phyloP scores from a whole-genome alignment of 1,284 basidiomycete genomes.

The Bjerkandera adusta region DNA sequence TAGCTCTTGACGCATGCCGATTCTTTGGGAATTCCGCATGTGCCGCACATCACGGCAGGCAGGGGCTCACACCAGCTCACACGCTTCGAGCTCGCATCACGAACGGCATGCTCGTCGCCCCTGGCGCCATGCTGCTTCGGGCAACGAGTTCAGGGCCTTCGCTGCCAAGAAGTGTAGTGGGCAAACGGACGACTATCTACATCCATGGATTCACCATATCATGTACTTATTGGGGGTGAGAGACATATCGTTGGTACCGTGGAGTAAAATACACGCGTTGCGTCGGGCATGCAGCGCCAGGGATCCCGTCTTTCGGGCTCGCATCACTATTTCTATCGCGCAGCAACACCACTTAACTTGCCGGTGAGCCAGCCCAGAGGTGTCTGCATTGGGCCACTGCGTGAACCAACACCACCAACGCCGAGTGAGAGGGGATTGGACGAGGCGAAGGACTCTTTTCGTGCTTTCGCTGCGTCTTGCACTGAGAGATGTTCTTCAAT shows the following conservation, averaged over 20 bases:
- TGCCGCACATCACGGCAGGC: not conserved
- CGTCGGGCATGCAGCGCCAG: too few relatives aligned
- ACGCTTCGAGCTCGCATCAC: not conserved
- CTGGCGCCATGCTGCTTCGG: not conserved
- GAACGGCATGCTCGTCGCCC: not conserved
- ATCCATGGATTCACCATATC: too few relatives aligned
- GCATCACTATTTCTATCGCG: too few relatives aligned
- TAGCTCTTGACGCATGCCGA: too few relatives aligned
- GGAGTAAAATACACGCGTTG: too few relatives aligned
- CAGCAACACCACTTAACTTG: constrained; percentile 61
- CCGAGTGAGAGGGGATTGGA: constrained; percentile 77
- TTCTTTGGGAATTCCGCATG: too few relatives aligned
- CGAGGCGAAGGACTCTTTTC: constrained; percentile 73
- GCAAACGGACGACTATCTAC: too few relatives aligned
- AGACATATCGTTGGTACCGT: too few relatives aligned
- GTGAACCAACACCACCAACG: constrained; percentile 55
- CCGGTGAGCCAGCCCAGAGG: constrained; percentile 81
- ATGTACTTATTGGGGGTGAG: too few relatives aligned
- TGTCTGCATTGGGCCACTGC: constrained; percentile 61
- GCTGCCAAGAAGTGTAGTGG: too few relatives aligned
- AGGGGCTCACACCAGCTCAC: not conserved
- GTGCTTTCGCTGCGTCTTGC: constrained; percentile 61
- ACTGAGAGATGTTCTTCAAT: constrained; percentile 39
- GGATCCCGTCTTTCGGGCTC: too few relatives aligned
- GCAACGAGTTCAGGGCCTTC: not conserved